Evolutionary conservation across 2,329 filamentous ascomycete genomes (phyloP), one percentile per base, ranked within the genome.

Genomic region (Cytospora chrysosperma): DNA sequence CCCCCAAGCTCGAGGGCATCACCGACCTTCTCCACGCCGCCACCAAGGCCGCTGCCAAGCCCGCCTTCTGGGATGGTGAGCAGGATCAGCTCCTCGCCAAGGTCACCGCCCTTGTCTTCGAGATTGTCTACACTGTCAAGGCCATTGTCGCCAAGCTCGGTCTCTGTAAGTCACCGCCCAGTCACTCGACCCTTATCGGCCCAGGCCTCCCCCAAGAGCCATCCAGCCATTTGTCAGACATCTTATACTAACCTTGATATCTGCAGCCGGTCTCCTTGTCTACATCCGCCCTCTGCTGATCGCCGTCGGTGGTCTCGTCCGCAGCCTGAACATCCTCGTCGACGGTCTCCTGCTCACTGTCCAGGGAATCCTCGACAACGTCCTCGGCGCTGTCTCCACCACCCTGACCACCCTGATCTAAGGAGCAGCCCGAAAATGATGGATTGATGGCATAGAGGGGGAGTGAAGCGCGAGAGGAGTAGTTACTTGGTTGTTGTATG

Each of bases 71-170:
- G 30, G 27, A 49, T 12, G 40, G 51, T 17, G 54, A 63, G 30
- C 54, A 55, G 6, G 66, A 64, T 55, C 69, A 70, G 50, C 65
- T 70, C 51, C 51, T 69, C 5, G 32, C 63, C 52, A 69, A 69
- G 56, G 66, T 71, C 47, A 64, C 68, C 65, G 43, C 67, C 27
- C 62, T 72, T 32, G 67, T 71, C n/a, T 68, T 56, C 59, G 70
- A 72, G 69, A 67, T 72, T 37, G 58, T 63, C 19, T 69, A 62
- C 63, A 72, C 70, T 15, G 63, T 72, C 56, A 70, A 70, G 67
- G 64, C 69, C 58, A 53, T 72, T n/a, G 65, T 71, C 26, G 56
- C 62, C 53, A 71, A 72, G 70, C 64, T 72, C 27, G 70, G 70
- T 56, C 67, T 72, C n/a, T 67, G 70, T 71, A 66, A 61, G 69